Conservation (phyloP, 768 basidiomycete genomes). For the Astraeus odoratus region DNA sequence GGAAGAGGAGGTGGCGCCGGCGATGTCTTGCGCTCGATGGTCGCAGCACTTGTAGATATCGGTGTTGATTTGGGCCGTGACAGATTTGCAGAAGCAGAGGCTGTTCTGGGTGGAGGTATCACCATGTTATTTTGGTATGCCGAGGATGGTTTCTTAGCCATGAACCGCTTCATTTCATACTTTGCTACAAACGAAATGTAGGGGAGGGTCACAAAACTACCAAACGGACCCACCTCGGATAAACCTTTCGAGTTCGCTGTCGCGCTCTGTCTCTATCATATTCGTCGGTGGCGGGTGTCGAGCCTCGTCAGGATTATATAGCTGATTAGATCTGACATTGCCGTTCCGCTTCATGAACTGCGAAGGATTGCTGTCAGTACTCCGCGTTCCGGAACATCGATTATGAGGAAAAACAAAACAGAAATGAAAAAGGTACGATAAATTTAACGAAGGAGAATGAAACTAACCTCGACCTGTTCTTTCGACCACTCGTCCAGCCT, state of each 20-base stretch:
- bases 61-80: conserved; percentile 12
- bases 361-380: conserved; percentile 7
- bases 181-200: conserved; percentile 43
- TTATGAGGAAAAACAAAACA: not conserved
- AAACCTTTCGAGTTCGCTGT: conserved; percentile 87
- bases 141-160: conserved; percentile 35
- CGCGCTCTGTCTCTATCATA: conserved; percentile 69
- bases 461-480: conserved; percentile 78
- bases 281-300: conserved; percentile 79
- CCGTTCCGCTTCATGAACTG: conserved; percentile 78
- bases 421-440: not conserved
- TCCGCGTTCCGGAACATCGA: conserved; percentile 3
- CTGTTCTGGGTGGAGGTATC: conserved; percentile 35
- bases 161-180: conserved; percentile 70
- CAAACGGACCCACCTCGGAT: conserved; percentile 58
- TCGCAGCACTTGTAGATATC: conserved; percentile 3
- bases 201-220: not conserved
- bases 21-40: conserved; percentile 13
- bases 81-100: conserved; percentile 20
- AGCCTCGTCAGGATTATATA: conserved; percentile 79
- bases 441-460: conserved; percentile 6
- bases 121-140: conserved; percentile 29
- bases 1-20: conserved; percentile 23
- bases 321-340: conserved; percentile 71
- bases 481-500: conserved; percentile 84